These are phyloP conservation scores for Ascochyta lentis DNA, from an alignment of 2,329 filamentous ascomycete species.

Conservation along the genomic window DNA sequence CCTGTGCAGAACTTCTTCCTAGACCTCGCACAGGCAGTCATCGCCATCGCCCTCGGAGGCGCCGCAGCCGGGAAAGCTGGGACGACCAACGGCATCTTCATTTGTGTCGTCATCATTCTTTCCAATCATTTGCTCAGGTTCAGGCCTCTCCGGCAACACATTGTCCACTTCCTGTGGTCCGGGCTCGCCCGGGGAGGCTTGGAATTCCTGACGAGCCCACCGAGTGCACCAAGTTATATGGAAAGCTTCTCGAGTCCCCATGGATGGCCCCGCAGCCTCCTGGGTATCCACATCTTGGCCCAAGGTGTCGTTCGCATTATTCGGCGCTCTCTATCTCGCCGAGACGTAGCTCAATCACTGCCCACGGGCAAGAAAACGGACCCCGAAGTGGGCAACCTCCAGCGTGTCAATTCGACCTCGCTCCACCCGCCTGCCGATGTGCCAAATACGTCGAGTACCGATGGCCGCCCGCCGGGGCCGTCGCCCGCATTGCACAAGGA, in stretches of 20 bases:
- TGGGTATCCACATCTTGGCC: constrained; percentile 77
- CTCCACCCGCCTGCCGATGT: constrained; percentile 59
- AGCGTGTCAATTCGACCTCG: constrained; percentile 42
- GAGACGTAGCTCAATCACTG: constrained; percentile 41
- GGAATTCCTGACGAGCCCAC: constrained; percentile 48
- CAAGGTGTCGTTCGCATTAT: constrained; percentile 76
- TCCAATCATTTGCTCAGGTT: constrained; percentile 60
- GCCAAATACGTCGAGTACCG: constrained; percentile 51
- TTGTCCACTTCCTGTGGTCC: constrained; percentile 49
- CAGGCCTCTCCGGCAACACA: constrained; percentile 55
- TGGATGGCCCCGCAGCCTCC: constrained; percentile 70
- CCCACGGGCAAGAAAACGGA: constrained; percentile 57
- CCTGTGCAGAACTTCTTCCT: constrained; percentile 87
- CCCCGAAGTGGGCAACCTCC: constrained; percentile 63
- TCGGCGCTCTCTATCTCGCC: constrained; percentile 54
- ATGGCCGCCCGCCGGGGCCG: constrained; percentile 58
- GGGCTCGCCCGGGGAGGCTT: constrained; percentile 51
- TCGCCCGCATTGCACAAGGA: constrained; percentile 62
- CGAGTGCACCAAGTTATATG: constrained; percentile 42
- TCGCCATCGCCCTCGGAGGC: constrained; percentile 87
- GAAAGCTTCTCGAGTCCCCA: constrained; percentile 57
- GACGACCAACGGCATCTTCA: constrained; percentile 73
- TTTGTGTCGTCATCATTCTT: constrained; percentile 72
- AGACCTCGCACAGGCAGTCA: constrained; percentile 90
- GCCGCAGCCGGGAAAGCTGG: constrained; percentile 73